Percentiles rank a stretch among this genome's conserved stretches.
phyloP scores from a whole-genome alignment of 2,329 filamentous ascomycete genomes.

The Stagonosporopsis rhizophila region DNA sequence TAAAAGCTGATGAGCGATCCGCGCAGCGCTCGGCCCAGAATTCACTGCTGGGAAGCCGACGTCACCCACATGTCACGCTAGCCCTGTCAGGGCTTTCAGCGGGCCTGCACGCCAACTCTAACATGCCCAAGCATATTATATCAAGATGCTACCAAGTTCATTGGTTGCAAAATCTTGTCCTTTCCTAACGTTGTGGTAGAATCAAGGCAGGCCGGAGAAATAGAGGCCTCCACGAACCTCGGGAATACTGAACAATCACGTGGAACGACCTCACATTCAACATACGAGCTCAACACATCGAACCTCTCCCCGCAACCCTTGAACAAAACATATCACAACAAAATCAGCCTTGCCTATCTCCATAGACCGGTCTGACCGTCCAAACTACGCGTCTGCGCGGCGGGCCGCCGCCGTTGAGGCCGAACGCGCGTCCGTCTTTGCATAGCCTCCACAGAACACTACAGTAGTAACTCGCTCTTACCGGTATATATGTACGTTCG shows the following conservation, averaged over 20 bases:
- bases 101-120: not conserved
- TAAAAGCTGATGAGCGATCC: constrained; percentile 15
- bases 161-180: not conserved
- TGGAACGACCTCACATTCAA: not conserved
- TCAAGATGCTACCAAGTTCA: not conserved
- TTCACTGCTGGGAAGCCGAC: constrained; percentile 8
- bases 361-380: not conserved
- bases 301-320: not conserved
- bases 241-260: not conserved
- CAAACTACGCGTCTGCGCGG: not conserved
- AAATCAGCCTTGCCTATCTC: not conserved
- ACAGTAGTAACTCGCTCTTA: not conserved
- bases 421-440: not conserved
- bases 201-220: not conserved
- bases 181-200: not conserved
- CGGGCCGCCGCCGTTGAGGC: not conserved
- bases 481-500: not conserved
- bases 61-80: constrained; percentile 15
- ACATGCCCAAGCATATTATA: not conserved
- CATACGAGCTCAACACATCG: not conserved
- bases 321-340: not conserved
- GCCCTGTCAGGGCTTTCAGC: not conserved
- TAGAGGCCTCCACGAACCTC: too few species aligned
- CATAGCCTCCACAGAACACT: not conserved
- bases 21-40: constrained; percentile 6